A percentile compares a stretch with the other conserved stretches of the same genome.
Conservation (phyloP, 805 yeast species). For the Metschnikowia gelsemii region DNA sequence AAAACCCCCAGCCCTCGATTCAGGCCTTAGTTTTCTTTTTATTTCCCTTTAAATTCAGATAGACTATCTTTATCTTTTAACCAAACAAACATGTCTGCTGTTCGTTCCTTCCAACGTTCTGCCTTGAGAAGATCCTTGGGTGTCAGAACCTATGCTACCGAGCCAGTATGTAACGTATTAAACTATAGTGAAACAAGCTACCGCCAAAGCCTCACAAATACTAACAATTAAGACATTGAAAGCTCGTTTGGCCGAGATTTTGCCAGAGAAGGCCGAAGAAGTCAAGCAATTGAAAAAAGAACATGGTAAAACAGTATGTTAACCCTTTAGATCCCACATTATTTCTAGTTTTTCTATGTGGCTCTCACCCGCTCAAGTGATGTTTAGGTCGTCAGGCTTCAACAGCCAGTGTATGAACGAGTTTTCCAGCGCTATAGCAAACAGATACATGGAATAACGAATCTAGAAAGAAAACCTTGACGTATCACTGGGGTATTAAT, state of each 20-base stretch:
- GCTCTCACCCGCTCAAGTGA: background rate
- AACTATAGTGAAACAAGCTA: background rate
- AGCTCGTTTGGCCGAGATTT: constrained; percentile 88
- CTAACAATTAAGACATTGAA: constrained; percentile 62
- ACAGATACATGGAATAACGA: background rate
- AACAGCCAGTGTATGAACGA: too few species aligned
- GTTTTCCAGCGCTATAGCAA: too few species aligned
- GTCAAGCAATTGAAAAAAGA: constrained; percentile 87
- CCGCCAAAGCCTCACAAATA: constrained; percentile 3
- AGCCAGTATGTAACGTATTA: constrained; percentile 23
- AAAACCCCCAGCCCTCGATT: constrained; percentile 13
- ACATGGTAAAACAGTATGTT: constrained; percentile 75
- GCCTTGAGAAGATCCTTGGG: constrained; percentile 26
- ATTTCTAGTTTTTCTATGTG: background rate
- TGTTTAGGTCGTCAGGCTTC: background rate
- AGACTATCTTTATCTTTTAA: constrained; percentile 10
- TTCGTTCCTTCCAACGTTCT: constrained; percentile 39
- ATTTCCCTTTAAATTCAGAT: constrained; percentile 13
- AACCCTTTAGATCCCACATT: constrained; percentile 1
- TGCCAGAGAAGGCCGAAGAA: constrained; percentile 91
- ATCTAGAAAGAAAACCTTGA: background rate
- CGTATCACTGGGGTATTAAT: background rate
- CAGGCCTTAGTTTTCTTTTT: constrained; percentile 1
- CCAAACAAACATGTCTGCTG: constrained; percentile 29
- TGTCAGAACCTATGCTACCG: constrained; percentile 23